A percentile compares a stretch with the other conserved stretches of the same genome.
Conservation (phyloP, 306 rosid genomes). For the Carpinus fangiana region DNA sequence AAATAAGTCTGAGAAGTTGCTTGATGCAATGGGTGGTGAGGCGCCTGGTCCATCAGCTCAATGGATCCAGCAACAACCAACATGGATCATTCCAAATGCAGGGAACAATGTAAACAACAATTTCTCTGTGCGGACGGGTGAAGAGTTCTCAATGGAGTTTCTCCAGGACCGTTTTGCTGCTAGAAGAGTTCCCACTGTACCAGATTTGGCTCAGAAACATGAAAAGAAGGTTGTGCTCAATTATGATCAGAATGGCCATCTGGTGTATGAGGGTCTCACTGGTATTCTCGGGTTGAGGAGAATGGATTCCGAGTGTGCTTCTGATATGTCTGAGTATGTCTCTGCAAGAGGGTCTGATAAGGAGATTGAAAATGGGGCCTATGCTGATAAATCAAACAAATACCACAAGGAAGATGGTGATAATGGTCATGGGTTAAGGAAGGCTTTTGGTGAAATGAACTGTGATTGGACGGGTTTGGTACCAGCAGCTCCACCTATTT, state of each 20-base stretch:
- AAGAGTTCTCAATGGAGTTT: slow-evolving; percentile 40
- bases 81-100: slow-evolving; percentile 25
- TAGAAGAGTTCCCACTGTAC: slow-evolving; percentile 36
- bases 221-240: slow-evolving; percentile 36
- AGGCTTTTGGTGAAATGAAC: slow-evolving; percentile 42
- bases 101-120: slow-evolving; percentile 38
- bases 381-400: slow-evolving; percentile 34
- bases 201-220: slow-evolving; percentile 24
- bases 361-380: slow-evolving; percentile 46
- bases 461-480: slow-evolving; percentile 34
- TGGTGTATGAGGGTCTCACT: slow-evolving; percentile 52
- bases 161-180: slow-evolving; percentile 41
- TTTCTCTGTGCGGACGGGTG: slow-evolving; percentile 34
- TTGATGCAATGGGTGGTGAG: slow-evolving; percentile 39
- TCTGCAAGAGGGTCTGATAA: slow-evolving; percentile 38
- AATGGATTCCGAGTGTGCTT: slow-evolving; percentile 55
- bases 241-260: slow-evolving; percentile 39
- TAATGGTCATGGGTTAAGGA: slow-evolving; percentile 34
- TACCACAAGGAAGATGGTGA: slow-evolving; percentile 37
- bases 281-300: slow-evolving; percentile 61
- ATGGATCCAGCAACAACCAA: slow-evolving; percentile 36
- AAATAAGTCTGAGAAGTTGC: slow-evolving; percentile 40
- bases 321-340: slow-evolving; percentile 43
- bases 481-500: slow-evolving; percentile 26
- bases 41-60: slow-evolving; percentile 38